Conservation (phyloP, 257 asterid species). For the Solanum virginianum region DNA sequence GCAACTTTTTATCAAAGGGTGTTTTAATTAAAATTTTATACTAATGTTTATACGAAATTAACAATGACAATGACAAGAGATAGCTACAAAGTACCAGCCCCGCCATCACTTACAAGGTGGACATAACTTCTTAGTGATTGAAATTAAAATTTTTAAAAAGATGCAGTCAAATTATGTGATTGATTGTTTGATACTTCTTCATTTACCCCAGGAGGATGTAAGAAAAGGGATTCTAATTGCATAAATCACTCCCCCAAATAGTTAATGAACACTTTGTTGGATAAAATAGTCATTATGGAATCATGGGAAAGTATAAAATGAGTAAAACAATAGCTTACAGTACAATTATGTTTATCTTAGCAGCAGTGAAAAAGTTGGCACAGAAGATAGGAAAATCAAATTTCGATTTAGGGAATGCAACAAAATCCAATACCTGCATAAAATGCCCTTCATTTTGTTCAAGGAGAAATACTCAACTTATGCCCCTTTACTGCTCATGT, state of each 20-base stretch:
- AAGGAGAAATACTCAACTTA: neutral
- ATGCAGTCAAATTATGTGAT: neutral
- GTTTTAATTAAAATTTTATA: neutral
- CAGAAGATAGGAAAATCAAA: slow-evolving; percentile 91
- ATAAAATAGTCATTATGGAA: neutral
- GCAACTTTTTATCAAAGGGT: neutral
- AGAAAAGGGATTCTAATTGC: neutral
- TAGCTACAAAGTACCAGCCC: neutral
- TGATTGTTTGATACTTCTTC: neutral
- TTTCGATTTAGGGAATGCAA: slow-evolving; percentile 73
- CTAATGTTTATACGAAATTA: neutral
- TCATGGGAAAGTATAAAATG: neutral
- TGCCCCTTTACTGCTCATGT: neutral
- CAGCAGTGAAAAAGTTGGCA: slow-evolving; percentile 76
- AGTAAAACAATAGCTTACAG: slow-evolving; percentile 36
- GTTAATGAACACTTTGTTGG: neutral
- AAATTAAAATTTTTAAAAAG: neutral
- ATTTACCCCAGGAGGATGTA: neutral
- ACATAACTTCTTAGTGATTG: neutral
- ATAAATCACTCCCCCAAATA: neutral
- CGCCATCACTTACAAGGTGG: neutral
- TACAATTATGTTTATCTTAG: slow-evolving; percentile 57
- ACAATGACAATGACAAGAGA: neutral
- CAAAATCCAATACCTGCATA: slow-evolving; percentile 82
- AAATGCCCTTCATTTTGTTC: neutral